A percentile compares a stretch with the other conserved stretches of the same genome.
phyloP scores from a whole-genome alignment of 2,329 filamentous ascomycete genomes.

The Ceratocystis destructans region DNA sequence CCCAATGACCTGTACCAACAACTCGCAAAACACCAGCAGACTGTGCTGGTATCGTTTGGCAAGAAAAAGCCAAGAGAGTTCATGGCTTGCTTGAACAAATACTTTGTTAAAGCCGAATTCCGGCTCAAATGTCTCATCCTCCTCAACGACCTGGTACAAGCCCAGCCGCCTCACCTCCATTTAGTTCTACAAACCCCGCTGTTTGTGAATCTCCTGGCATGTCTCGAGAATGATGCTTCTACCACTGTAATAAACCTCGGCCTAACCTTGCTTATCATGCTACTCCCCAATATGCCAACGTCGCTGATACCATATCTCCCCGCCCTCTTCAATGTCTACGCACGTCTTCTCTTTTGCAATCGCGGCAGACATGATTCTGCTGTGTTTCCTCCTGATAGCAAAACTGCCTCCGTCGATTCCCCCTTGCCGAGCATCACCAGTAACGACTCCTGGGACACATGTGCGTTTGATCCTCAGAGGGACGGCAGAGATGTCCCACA shows the following conservation, averaged over 20 bases:
- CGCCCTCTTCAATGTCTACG: slow-evolving; percentile 68
- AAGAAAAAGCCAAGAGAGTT: slow-evolving; percentile 57
- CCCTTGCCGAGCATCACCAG: slow-evolving; percentile 21
- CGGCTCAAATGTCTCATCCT: slow-evolving; percentile 52
- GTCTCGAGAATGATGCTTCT: slow-evolving; percentile 63
- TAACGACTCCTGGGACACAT: slow-evolving; percentile 48
- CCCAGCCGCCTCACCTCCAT: slow-evolving; percentile 67
- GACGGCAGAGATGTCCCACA: slow-evolving; percentile 52
- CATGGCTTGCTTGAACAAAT: slow-evolving; percentile 49
- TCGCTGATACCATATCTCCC: slow-evolving; percentile 55
- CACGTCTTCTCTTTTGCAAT: slow-evolving; percentile 68
- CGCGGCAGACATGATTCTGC: slow-evolving; percentile 35
- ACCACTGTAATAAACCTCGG: slow-evolving; percentile 64
- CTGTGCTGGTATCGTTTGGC: slow-evolving; percentile 46
- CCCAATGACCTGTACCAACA: slow-evolving; percentile 21
- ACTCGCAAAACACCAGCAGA: slow-evolving; percentile 38
- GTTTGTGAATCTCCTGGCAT: slow-evolving; percentile 57
- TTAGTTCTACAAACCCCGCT: slow-evolving; percentile 57
- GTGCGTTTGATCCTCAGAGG: slow-evolving; percentile 45
- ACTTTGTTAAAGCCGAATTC: slow-evolving; percentile 49
- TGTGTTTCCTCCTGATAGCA: slow-evolving; percentile 13
- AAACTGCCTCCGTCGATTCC: slow-evolving; percentile 14
- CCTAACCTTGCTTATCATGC: slow-evolving; percentile 64
- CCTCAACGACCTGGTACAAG: slow-evolving; percentile 57
- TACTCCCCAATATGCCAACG: slow-evolving; percentile 66